These are phyloP conservation scores for Oxytropis ochrocephala DNA, from an alignment of 306 rosid species.

Conservation along the genomic window DNA sequence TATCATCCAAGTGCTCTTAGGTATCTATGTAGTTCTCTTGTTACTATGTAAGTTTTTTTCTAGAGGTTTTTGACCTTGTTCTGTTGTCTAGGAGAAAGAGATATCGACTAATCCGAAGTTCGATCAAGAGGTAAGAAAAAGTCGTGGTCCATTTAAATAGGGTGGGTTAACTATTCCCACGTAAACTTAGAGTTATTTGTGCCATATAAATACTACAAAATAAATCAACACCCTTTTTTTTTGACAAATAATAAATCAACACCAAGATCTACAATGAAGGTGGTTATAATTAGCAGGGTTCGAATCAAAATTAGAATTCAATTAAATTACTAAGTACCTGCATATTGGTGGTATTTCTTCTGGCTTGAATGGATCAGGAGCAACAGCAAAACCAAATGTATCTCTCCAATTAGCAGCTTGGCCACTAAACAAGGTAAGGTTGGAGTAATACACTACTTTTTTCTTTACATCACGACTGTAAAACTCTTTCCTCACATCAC, in stretches of 20 bases:
- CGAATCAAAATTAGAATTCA: neutral
- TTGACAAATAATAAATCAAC: neutral
- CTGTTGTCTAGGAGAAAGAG: no score
- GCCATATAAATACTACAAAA: no score
- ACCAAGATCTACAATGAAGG: neutral
- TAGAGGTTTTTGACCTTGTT: no score
- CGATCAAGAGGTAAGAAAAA: no score
- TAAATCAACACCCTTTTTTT: neutral
- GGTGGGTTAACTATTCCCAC: no score
- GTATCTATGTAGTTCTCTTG: no score
- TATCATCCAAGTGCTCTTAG: no score
- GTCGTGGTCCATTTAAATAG: no score
- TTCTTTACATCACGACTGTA: conserved; percentile 17
- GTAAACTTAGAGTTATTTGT: neutral
- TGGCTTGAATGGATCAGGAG: conserved; percentile 32
- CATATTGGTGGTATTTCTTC: conserved; percentile 28
- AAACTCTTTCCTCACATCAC: conserved; percentile 20
- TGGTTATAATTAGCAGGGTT: neutral
- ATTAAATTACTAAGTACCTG: conserved; percentile 11
- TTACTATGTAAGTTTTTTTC: no score
- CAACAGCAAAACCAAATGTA: conserved; percentile 21
- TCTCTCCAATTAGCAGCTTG: conserved; percentile 55
- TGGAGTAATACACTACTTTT: conserved; percentile 29
- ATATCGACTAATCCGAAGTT: no score
- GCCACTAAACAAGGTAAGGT: conserved; percentile 29